A percentile compares a stretch with the other conserved stretches of the same genome.
Evolutionary conservation across 2,329 filamentous ascomycete genomes (phyloP).

Genomic region (Orbilia quercus): DNA sequence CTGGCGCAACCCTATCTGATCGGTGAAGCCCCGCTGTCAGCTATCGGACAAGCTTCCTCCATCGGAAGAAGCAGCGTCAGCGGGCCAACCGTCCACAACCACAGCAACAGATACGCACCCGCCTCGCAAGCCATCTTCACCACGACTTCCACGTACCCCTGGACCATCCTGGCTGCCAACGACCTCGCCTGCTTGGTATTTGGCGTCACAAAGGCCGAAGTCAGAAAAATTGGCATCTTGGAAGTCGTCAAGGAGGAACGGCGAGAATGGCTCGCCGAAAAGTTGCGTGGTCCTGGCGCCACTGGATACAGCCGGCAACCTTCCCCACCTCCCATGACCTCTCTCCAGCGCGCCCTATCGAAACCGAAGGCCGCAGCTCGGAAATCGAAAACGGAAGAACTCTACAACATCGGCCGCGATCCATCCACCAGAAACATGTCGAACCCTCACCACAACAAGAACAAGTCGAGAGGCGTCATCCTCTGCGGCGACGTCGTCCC

Average conservation of each 20-base stretch:
- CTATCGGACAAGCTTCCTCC: constrained; percentile 48
- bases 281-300: constrained; percentile 74
- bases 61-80: constrained; percentile 49
- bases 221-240: constrained; percentile 91
- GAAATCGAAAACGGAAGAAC: constrained; percentile 42
- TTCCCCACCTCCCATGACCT: constrained; percentile 42
- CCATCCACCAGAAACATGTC: constrained; percentile 37
- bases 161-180: constrained; percentile 96
- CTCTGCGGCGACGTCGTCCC: constrained; percentile 98
- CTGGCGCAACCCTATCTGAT: constrained; percentile 82
- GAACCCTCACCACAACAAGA: constrained; percentile 72
- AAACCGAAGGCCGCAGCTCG: constrained; percentile 36
- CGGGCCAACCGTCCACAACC: constrained; percentile 78
- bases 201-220: constrained; percentile 95
- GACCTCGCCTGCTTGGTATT: constrained; percentile 97
- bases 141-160: constrained; percentile 88
- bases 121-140: constrained; percentile 97
- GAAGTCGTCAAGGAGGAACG: constrained; percentile 93
- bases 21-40: constrained; percentile 56
- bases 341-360: constrained; percentile 44
- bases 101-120: constrained; percentile 88
- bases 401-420: constrained; percentile 47
- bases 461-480: constrained; percentile 85
- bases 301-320: constrained; percentile 59
- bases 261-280: constrained; percentile 87